Conservation (phyloP, 148 eudicot species). For the Polygonum aviculare region DNA sequence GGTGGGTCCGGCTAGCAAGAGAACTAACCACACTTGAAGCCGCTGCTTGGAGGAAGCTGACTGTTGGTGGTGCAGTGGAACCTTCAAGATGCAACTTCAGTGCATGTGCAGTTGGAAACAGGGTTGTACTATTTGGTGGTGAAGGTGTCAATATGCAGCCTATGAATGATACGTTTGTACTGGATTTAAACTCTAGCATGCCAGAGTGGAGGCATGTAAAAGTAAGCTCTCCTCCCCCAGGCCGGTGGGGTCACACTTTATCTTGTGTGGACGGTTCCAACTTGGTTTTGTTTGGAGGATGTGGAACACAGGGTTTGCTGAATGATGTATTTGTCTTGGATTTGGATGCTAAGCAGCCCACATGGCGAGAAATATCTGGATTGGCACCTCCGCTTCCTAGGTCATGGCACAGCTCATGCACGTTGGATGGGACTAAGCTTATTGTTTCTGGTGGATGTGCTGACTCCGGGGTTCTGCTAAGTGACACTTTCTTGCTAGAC, state of each 20-base stretch:
- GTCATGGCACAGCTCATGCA: conserved; percentile 97
- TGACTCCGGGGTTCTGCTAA: conserved; percentile 85
- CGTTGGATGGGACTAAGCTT: conserved; percentile 83
- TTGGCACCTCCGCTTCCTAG: conserved; percentile 85
- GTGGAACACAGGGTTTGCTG: conserved; percentile 73
- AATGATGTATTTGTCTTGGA: conserved; percentile 85
- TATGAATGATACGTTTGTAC: conserved; percentile 84
- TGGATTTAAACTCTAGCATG: conserved; percentile 62
- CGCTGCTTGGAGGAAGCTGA: conserved; percentile 82
- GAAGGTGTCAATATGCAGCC: conserved; percentile 93
- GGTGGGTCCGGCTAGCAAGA: conserved; percentile 85
- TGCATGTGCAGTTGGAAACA: conserved; percentile 91
- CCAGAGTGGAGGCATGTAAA: conserved; percentile 85
- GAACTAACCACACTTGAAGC: conserved; percentile 90
- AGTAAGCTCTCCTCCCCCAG: conserved; percentile 90
- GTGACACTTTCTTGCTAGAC: conserved; percentile 84
- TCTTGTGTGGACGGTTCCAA: conserved; percentile 75
- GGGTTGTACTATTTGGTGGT: conserved; percentile 88
- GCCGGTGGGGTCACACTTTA: conserved; percentile 92
- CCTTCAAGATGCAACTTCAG: conserved; percentile 95
- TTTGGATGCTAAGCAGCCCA: conserved; percentile 77
- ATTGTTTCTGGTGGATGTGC: conserved; percentile 96
- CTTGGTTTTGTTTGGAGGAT: conserved; percentile 84
- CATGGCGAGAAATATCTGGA: conserved; percentile 92
- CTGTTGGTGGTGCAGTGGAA: conserved; percentile 79